A percentile compares a stretch with the other conserved stretches of the same genome.
phyloP scores from a whole-genome alignment of 495 filamentous ascomycete species.

The Trichoderma virens region DNA sequence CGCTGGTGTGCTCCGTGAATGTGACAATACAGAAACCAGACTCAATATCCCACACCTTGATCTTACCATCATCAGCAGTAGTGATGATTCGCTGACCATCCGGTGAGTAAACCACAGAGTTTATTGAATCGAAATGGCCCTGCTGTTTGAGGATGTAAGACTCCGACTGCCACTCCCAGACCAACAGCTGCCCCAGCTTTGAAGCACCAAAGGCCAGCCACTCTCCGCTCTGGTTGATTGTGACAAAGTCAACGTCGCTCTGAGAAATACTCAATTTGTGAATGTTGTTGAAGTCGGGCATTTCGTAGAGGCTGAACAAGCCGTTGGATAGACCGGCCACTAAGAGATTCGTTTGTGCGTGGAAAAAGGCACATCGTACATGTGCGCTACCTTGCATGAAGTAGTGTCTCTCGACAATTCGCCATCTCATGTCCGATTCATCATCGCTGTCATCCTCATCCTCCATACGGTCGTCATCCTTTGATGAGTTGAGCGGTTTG shows the following conservation, averaged over 20 bases:
- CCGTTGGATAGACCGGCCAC: conserved; percentile 94
- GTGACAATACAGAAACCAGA: conserved; percentile 97
- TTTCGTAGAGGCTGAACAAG: conserved; percentile 85
- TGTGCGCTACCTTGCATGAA: conserved; percentile 87
- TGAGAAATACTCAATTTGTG: conserved; percentile 89
- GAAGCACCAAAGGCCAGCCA: conserved; percentile 98
- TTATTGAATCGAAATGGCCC: conserved; percentile 95
- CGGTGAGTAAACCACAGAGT: conserved; percentile 83
- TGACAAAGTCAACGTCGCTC: conserved; percentile 88
- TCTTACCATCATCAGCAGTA: conserved; percentile 89
- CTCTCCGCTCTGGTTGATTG: conserved; percentile 86
- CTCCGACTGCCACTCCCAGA: conserved; percentile 99
- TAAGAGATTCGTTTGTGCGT: conserved; percentile 75
- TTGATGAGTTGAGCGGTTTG: conserved; percentile 27
- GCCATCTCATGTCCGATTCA: conserved; percentile 59
- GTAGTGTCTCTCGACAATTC: conserved; percentile 78
- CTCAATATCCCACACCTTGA: conserved; percentile 95
- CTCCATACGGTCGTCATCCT: conserved; percentile 34
- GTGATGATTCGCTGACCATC: conserved; percentile 91
- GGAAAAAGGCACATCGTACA: conserved; percentile 80
- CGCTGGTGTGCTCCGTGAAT: conserved; percentile 92
- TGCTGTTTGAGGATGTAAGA: conserved; percentile 99
- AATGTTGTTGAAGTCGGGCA: conserved; percentile 95
- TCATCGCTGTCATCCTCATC: conserved; percentile 51
- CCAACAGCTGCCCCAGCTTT: conserved; percentile 84